These are phyloP conservation scores for Rhynchosporium agropyri DNA, from an alignment of 2,329 filamentous ascomycete genomes.

Conservation along the genomic window DNA sequence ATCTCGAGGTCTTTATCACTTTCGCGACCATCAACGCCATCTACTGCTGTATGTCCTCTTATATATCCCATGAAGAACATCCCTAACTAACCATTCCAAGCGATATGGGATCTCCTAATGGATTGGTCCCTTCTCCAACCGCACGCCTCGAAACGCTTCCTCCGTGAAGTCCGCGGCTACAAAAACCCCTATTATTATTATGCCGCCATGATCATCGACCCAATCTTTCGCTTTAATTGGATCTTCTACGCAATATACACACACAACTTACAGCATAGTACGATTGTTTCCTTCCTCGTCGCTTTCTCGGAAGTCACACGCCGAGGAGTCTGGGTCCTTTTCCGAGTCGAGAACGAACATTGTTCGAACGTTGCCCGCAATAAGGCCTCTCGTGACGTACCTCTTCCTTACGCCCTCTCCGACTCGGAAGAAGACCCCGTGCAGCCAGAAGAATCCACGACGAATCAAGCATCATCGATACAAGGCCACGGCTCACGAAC, in stretches of 20 bases:
- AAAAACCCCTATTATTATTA: slow-evolving; percentile 86
- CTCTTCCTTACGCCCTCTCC: slow-evolving; percentile 68
- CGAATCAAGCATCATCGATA: slow-evolving; percentile 21
- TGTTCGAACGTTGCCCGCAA: slow-evolving; percentile 89
- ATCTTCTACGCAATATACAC: slow-evolving; percentile 86
- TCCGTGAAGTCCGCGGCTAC: slow-evolving; percentile 79
- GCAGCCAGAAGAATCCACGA: slow-evolving; percentile 3
- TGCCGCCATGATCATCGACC: slow-evolving; percentile 76
- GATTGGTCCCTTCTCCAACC: slow-evolving; percentile 92
- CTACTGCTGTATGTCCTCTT: slow-evolving; percentile 67
- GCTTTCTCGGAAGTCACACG: slow-evolving; percentile 79
- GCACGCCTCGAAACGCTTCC: slow-evolving; percentile 64
- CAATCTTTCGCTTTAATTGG: slow-evolving; percentile 87
- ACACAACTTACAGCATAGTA: slow-evolving; percentile 78
- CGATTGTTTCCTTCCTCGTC: slow-evolving; percentile 78
- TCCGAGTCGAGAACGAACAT: slow-evolving; percentile 97
- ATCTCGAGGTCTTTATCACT: slow-evolving; percentile 74
- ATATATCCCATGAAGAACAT: neutral
- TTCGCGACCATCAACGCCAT: slow-evolving; percentile 81
- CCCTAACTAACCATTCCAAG: slow-evolving; percentile 43
- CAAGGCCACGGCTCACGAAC: slow-evolving; percentile 19
- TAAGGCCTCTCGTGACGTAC: slow-evolving; percentile 85
- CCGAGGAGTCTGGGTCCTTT: slow-evolving; percentile 85
- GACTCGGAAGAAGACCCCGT: slow-evolving; percentile 29
- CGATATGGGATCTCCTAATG: slow-evolving; percentile 93